phyloP scores from a whole-genome alignment of 2,329 filamentous ascomycete genomes.

The Penicillium polonicum region DNA sequence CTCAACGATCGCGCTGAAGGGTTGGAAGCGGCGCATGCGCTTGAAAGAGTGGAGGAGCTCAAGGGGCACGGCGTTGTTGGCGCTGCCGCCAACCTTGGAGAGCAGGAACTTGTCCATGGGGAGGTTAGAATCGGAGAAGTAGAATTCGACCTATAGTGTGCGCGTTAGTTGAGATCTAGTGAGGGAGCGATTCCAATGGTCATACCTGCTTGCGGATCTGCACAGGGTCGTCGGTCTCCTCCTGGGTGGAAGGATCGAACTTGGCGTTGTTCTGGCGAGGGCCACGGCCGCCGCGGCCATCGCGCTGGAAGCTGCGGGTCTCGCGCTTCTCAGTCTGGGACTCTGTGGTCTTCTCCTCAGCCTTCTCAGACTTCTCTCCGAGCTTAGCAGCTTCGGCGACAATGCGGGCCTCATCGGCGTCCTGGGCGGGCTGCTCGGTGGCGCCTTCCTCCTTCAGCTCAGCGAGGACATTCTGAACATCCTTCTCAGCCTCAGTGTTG shows the following conservation, averaged over 20 bases:
- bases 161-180: constrained; percentile 3
- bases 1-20: constrained; percentile 76
- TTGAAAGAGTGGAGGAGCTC: constrained; percentile 81
- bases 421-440: constrained; percentile 23
- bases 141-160: constrained; percentile 76
- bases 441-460: constrained; percentile 41
- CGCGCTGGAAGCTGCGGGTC: constrained; percentile 25
- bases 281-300: constrained; percentile 28
- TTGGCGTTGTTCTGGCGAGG: constrained; percentile 58
- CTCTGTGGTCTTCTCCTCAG: constrained; percentile 28
- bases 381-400: constrained; percentile 39
- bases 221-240: constrained; percentile 72
- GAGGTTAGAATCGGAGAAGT: constrained; percentile 90
- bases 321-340: constrained; percentile 24
- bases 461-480: constrained; percentile 47
- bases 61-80: constrained; percentile 72
- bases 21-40: constrained; percentile 94
- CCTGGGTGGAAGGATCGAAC: constrained; percentile 65
- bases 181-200: neutral
- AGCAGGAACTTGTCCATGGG: constrained; percentile 86
- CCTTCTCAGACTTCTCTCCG: constrained; percentile 40
- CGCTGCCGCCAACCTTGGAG: constrained; percentile 69
- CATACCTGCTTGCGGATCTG: constrained; percentile 79
- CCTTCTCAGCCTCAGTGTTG: constrained; percentile 47
- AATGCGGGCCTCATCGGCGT: constrained; percentile 40